Conservation (phyloP, 495 filamentous ascomycete species). For the Xylaria intraflava region DNA sequence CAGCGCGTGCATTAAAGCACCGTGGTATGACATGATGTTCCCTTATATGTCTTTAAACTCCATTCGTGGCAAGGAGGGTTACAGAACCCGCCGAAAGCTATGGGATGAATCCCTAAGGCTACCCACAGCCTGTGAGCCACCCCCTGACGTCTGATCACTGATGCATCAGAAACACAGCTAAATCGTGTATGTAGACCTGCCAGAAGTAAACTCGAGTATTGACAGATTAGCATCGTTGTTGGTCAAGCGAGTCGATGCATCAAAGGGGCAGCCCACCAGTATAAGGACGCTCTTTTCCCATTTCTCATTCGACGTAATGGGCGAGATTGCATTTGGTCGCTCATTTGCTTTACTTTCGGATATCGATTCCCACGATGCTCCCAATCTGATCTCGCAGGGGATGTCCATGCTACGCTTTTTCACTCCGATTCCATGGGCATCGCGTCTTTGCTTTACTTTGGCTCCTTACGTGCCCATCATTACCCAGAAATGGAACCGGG, state of each 20-base stretch:
- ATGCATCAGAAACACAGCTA: neutral
- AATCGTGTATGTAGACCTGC: neutral
- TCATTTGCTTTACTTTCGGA: conserved; percentile 25
- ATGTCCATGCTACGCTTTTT: neutral
- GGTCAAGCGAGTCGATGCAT: neutral
- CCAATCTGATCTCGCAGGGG: neutral
- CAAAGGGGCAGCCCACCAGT: conserved; percentile 24
- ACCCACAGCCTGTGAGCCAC: neutral
- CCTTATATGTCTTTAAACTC: conserved; percentile 24
- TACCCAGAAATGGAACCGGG: neutral
- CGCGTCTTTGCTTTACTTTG: neutral
- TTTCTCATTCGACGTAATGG: conserved; percentile 49
- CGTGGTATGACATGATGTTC: conserved; percentile 27
- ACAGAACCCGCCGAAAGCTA: conserved; percentile 30
- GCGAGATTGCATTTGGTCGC: conserved; percentile 43
- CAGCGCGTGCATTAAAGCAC: conserved; percentile 24
- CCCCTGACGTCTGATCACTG: too few species aligned
- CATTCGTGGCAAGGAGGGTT: conserved; percentile 25
- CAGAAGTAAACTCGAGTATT: neutral
- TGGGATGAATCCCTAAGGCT: conserved; percentile 33
- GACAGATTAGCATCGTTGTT: neutral
- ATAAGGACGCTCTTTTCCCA: conserved; percentile 40
- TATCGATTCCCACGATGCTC: neutral
- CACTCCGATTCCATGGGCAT: conserved; percentile 2
- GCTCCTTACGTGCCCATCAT: neutral